Base-by-base conservation (phyloP, 1,284 basidiomycete genomes). In the Rhodofomes roseus region DNA sequence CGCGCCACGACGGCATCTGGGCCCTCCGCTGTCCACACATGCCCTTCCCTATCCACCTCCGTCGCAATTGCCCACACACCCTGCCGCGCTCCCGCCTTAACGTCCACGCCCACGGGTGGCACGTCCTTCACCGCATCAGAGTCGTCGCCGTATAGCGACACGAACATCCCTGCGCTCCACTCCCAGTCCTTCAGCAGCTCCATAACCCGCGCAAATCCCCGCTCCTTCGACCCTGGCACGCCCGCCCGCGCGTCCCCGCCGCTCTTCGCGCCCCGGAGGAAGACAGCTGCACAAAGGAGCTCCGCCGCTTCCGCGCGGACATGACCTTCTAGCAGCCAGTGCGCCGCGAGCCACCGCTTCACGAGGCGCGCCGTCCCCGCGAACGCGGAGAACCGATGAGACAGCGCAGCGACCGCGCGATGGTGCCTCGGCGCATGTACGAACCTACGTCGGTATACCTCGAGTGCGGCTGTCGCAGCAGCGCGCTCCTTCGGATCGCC, bases 271-370 rank as follows among this genome's bases (percentile, higher is more conserved):
- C 76, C 74, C 56, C 77, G 78, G 4, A 86, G 71, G 63, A 91
- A 91, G 22, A 85, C 74, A 37, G 74, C 75, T 0, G 93, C 93
- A 67, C 90, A 92, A 31, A 99, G 72, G 12, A 99, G 76, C 74
- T 99, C 97, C 50, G 94, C 80, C 0, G 86, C 85, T 71, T 98
- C 94, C 58, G 87, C 82, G 5, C 82, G 80, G 44, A 96, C 76
- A 65, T 93, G 88, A 0, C 75, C 73, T 1, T 81, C 77, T 18
- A 93, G 79, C 23, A 98, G 82, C 90, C 96, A 93, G 73, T 99
- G 97, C 1, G 89, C 80, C 0, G 90, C 84, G 52, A 98, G 76
- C 97, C 97, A 99, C 54, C 97, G 84, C 76, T 98, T 96, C 43
- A 93, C 84, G 23, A 99, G 80, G 29, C 97, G 82, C 22, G 92